Evolutionary conservation across 2,329 filamentous ascomycete genomes (phyloP).

Genomic region (Lasiodiplodia theobromae): DNA sequence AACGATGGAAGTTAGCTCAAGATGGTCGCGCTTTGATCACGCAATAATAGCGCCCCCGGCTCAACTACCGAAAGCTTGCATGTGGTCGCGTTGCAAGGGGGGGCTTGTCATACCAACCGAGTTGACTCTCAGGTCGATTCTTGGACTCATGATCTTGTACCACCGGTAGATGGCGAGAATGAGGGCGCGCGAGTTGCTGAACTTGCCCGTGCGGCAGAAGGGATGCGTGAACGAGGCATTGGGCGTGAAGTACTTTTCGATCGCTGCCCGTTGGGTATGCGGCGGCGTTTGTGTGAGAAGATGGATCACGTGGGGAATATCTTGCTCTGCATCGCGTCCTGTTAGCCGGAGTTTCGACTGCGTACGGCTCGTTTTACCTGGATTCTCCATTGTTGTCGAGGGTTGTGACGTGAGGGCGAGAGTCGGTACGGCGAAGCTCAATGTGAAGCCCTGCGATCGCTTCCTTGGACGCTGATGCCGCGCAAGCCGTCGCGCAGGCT

Average conservation of each 20-base stretch:
- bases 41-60: neutral
- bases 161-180: constrained; percentile 71
- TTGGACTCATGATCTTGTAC: constrained; percentile 84
- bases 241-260: constrained; percentile 76
- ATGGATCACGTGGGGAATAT: constrained; percentile 72
- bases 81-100: neutral
- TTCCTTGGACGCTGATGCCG: neutral
- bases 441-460: neutral
- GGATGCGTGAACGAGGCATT: constrained; percentile 79
- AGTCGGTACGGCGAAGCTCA: neutral
- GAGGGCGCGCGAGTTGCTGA: constrained; percentile 69
- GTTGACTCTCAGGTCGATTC: constrained; percentile 72
- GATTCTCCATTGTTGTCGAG: constrained; percentile 38
- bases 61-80: neutral
- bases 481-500: neutral
- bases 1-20: constrained; percentile 18
- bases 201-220: constrained; percentile 71
- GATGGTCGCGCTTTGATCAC: neutral
- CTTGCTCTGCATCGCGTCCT: constrained; percentile 50
- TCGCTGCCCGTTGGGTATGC: constrained; percentile 67
- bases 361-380: constrained; percentile 34
- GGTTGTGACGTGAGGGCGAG: neutral
- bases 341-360: constrained; percentile 24
- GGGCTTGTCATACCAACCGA: constrained; percentile 56
- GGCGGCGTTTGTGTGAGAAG: constrained; percentile 72